Conservation (phyloP, 1,139 yeast genomes). For the Yamadazyma atmosphaerica region DNA sequence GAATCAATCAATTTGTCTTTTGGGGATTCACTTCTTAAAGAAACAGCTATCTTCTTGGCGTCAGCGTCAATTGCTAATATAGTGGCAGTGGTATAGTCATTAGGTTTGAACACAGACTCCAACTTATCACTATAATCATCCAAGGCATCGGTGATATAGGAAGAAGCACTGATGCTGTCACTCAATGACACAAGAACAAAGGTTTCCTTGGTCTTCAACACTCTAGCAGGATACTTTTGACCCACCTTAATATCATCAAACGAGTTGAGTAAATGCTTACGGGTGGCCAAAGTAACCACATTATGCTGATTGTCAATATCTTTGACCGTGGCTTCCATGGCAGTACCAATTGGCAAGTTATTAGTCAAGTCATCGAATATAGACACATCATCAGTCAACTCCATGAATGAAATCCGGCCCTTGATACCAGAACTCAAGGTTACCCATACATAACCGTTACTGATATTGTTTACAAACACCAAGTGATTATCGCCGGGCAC, state of each 20-base stretch:
- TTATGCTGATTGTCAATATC: conserved; percentile 56
- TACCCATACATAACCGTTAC: conserved; percentile 62
- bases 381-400: conserved; percentile 58
- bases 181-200: conserved; percentile 71
- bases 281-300: conserved; percentile 51
- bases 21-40: conserved; percentile 57
- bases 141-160: conserved; percentile 76
- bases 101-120: conserved; percentile 51
- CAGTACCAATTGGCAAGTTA: conserved; percentile 68
- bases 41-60: conserved; percentile 59
- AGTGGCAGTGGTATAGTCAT: conserved; percentile 62
- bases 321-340: conserved; percentile 59
- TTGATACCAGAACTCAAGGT: conserved; percentile 66
- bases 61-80: conserved; percentile 58
- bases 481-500: conserved; percentile 43
- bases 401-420: conserved; percentile 69
- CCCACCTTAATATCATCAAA: conserved; percentile 60
- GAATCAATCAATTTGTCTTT: conserved; percentile 53
- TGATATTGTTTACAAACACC: conserved; percentile 55
- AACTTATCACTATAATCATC: conserved; percentile 64
- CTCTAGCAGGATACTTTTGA: conserved; percentile 60
- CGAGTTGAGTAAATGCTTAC: conserved; percentile 40
- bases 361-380: conserved; percentile 52
- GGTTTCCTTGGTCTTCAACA: conserved; percentile 60
- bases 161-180: conserved; percentile 59